These are phyloP conservation scores for Penicillium bialowiezense DNA, from an alignment of 495 filamentous ascomycete genomes.

Conservation along the genomic window DNA sequence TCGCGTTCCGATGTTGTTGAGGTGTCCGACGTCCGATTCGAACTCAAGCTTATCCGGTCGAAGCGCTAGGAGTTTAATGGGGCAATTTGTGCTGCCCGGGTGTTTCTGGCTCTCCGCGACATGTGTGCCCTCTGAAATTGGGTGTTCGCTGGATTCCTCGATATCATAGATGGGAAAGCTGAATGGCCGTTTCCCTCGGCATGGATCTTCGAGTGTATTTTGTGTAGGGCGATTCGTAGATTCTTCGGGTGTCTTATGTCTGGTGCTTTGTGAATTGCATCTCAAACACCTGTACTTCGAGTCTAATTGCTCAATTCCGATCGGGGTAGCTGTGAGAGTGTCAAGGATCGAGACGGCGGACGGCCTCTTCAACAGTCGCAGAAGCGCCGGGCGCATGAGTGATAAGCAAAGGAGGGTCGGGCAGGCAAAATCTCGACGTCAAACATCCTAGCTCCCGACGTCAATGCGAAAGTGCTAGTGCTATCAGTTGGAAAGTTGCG, in stretches of 20 bases:
- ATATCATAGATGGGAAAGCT: conserved; percentile 35
- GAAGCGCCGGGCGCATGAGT: conserved; percentile 53
- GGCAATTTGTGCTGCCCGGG: background rate
- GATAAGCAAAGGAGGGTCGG: conserved; percentile 16
- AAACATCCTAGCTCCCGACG: conserved; percentile 25
- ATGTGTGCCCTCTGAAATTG: background rate
- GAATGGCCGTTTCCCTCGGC: conserved; percentile 14
- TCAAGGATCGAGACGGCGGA: conserved; percentile 49
- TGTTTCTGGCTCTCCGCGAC: background rate
- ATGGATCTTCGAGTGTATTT: background rate
- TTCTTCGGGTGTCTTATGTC: conserved; percentile 3
- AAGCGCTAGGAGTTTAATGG: conserved; percentile 17
- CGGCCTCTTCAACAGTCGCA: conserved; percentile 53
- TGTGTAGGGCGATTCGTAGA: background rate
- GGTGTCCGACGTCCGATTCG: conserved; percentile 52
- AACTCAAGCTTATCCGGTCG: conserved; percentile 38
- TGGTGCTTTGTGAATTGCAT: conserved; percentile 24
- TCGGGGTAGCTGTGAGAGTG: conserved; percentile 35
- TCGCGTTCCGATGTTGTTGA: conserved; percentile 31
- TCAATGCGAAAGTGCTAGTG: conserved; percentile 7
- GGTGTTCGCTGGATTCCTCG: conserved; percentile 8
- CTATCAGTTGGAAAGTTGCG: conserved; percentile 1
- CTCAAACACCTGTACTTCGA: conserved; percentile 26
- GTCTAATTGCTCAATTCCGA: conserved; percentile 38
- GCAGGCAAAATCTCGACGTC: conserved; percentile 12